Conservation (phyloP, 2,329 filamentous ascomycete species). For the Graphiopsis chlorocephala region DNA sequence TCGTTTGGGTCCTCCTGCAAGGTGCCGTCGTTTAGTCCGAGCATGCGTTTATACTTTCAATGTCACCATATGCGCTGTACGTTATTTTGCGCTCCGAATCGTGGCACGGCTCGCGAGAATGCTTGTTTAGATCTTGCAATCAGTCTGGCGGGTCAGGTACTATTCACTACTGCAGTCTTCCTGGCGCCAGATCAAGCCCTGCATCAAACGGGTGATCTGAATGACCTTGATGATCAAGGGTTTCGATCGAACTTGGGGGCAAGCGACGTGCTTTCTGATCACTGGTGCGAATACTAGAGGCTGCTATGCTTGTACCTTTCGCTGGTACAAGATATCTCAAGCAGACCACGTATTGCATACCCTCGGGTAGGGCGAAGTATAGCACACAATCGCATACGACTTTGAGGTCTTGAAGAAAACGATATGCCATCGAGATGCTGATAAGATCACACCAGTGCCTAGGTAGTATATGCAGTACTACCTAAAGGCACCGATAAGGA, state of each 20-base stretch:
- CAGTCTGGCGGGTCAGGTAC: not conserved
- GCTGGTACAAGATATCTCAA: not conserved
- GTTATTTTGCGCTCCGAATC: not conserved
- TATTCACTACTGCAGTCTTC: not conserved
- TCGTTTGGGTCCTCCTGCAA: not conserved
- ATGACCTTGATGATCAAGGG: not conserved
- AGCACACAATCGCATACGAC: no score
- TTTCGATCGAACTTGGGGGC: no score
- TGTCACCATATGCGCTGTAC: not conserved
- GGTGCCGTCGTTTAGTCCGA: not conserved
- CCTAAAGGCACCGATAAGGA: no score
- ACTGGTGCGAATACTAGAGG: not conserved
- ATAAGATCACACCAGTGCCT: no score
- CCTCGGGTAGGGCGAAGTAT: no score
- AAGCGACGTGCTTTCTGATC: not conserved
- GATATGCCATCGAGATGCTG: no score
- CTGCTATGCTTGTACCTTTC: not conserved
- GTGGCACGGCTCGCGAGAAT: not conserved
- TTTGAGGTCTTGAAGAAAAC: no score
- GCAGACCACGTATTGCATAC: not conserved
- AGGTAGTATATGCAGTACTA: no score
- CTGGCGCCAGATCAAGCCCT: not conserved
- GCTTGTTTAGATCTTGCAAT: not conserved
- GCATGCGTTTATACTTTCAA: not conserved
- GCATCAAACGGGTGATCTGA: not conserved